phyloP scores from a whole-genome alignment of 1,284 basidiomycete species.

The Sporisorium exsertum region DNA sequence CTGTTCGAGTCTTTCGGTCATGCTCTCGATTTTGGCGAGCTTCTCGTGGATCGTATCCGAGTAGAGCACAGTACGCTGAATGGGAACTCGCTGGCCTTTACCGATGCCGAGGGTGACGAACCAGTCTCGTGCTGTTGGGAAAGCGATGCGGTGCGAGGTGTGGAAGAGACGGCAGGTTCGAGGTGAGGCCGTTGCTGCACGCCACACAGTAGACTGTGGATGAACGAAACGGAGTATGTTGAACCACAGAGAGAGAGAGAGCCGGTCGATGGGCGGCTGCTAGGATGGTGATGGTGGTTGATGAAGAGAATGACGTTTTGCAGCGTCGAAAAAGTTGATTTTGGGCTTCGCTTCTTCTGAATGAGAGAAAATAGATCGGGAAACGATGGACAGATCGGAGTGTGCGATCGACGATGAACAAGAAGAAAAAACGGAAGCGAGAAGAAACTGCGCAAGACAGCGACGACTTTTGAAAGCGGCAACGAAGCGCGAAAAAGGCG shows the following conservation, averaged over 20 bases:
- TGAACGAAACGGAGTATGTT: background rate
- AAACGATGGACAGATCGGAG: background rate
- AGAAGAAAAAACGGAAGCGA: constrained; percentile 18
- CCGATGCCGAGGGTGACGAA: constrained; percentile 32
- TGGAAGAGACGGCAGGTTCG: background rate
- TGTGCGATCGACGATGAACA: background rate
- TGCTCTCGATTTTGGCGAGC: constrained; percentile 28
- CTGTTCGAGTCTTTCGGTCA: constrained; percentile 27
- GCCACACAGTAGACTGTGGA: background rate
- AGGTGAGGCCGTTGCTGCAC: constrained; percentile 6
- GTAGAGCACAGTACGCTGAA: constrained; percentile 29
- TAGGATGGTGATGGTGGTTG: background rate
- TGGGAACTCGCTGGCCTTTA: constrained; percentile 34
- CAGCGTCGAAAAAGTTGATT: no score
- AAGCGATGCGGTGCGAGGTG: constrained; percentile 4
- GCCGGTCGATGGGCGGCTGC: no score
- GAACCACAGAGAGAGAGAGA: background rate
- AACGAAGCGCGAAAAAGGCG: background rate
- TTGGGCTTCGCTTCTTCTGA: no score
- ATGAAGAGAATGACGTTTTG: background rate
- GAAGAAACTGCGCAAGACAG: constrained; percentile 11
- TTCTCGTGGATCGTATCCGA: constrained; percentile 34
- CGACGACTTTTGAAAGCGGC: constrained; percentile 13
- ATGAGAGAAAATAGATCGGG: background rate
- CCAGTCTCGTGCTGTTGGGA: constrained; percentile 14